A percentile compares a stretch with the other conserved stretches of the same genome.
Evolutionary conservation across 768 basidiomycete species (phyloP).

Genomic region (Panaeolus papilionaceus): DNA sequence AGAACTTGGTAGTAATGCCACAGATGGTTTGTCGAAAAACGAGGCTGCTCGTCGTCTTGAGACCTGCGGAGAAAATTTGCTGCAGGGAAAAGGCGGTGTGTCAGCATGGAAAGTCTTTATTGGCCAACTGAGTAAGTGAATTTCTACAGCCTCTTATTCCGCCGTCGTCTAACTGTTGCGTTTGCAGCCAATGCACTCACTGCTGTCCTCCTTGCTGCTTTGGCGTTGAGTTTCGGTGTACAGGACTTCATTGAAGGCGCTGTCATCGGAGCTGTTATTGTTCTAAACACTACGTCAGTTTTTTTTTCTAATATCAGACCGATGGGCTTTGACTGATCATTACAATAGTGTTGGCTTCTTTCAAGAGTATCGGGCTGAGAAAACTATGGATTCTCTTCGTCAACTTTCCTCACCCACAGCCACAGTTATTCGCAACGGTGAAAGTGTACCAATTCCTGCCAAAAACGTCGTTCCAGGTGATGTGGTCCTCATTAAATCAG

Average conservation of each 20-base stretch:
- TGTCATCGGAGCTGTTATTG: conserved; percentile 52
- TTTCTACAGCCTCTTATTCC: not conserved
- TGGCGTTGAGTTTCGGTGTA: conserved; percentile 61
- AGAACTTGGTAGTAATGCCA: conserved; percentile 39
- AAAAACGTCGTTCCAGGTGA: conserved; percentile 51
- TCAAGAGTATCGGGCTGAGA: conserved; percentile 55
- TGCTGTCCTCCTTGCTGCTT: conserved; percentile 41
- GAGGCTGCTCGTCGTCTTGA: conserved; percentile 41
- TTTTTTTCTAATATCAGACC: not conserved
- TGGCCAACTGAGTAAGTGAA: conserved; percentile 39
- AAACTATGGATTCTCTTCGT: conserved; percentile 56
- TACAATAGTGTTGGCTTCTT: conserved; percentile 45
- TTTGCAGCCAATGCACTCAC: conserved; percentile 48
- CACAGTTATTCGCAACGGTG: conserved; percentile 47
- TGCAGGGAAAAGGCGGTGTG: conserved; percentile 40
- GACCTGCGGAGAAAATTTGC: conserved; percentile 39
- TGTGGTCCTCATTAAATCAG: conserved; percentile 44
- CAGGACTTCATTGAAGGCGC: conserved; percentile 59
- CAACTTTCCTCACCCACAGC: conserved; percentile 55
- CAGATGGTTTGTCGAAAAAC: conserved; percentile 42
- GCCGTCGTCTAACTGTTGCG: not conserved
- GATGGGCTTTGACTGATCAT: not conserved
- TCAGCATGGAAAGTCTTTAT: conserved; percentile 41
- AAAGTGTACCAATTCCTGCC: conserved; percentile 46
- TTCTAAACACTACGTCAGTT: conserved; percentile 46